phyloP scores from a whole-genome alignment of 2,329 filamentous ascomycete species.

The Cercospora sp. region DNA sequence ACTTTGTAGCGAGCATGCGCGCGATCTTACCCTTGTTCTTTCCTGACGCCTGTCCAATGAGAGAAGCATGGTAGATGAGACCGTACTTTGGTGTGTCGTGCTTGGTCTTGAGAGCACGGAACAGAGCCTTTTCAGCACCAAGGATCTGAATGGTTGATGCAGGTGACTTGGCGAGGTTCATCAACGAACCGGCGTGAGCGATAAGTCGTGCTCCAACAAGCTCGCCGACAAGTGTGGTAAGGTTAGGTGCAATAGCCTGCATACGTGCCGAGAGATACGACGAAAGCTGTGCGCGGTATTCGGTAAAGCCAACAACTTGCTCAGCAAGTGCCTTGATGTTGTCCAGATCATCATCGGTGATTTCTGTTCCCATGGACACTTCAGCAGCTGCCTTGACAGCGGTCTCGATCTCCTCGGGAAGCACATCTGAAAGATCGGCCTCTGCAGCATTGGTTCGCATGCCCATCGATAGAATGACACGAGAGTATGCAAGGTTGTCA shows the following conservation, averaged over 20 bases:
- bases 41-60: slow-evolving; percentile 94
- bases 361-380: slow-evolving; percentile 98
- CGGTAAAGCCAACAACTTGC: slow-evolving; percentile 87
- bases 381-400: slow-evolving; percentile 93
- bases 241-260: slow-evolving; percentile 94
- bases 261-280: slow-evolving; percentile 90
- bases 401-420: slow-evolving; percentile 91
- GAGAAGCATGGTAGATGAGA: slow-evolving; percentile 86
- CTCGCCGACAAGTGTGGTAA: slow-evolving; percentile 89
- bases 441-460: slow-evolving; percentile 78
- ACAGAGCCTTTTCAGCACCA: slow-evolving; percentile 97
- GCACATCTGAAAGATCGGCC: slow-evolving; percentile 79
- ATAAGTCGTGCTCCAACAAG: slow-evolving; percentile 93
- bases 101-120: slow-evolving; percentile 98
- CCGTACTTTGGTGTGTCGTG: slow-evolving; percentile 99
- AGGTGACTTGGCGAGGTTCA: slow-evolving; percentile 92
- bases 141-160: slow-evolving; percentile 97
- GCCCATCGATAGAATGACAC: slow-evolving; percentile 83
- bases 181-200: slow-evolving; percentile 88
- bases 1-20: slow-evolving; percentile 91
- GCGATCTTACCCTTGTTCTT: slow-evolving; percentile 99
- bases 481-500: slow-evolving; percentile 92
- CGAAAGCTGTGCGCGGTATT: slow-evolving; percentile 84
- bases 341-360: slow-evolving; percentile 85
- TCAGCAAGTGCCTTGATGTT: slow-evolving; percentile 91